Percentiles rank a stretch among this genome's conserved stretches.
These are phyloP conservation scores for Aspergillus piperis DNA, from an alignment of 2,329 filamentous ascomycete genomes.

Conservation along the genomic window DNA sequence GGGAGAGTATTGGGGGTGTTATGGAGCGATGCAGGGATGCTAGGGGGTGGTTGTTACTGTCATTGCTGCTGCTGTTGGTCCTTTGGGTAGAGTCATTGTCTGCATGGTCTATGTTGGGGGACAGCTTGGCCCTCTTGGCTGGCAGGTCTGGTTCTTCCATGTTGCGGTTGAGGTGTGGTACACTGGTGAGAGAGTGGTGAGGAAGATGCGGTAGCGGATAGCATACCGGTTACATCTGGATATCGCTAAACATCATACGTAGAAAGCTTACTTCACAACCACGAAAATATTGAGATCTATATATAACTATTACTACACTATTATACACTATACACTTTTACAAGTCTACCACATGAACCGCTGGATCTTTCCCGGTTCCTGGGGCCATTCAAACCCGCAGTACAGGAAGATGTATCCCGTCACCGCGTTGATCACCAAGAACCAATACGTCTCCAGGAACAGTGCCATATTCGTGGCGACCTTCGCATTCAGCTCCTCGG, in stretches of 20 bases:
- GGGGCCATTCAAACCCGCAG: conserved; percentile 28
- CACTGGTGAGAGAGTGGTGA: not conserved
- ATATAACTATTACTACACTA: not conserved
- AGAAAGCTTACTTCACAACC: too few species aligned
- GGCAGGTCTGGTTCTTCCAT: too few species aligned
- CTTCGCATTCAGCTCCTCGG: conserved; percentile 29
- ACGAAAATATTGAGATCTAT: not conserved
- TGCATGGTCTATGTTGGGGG: conserved; percentile 7
- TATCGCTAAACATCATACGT: not conserved
- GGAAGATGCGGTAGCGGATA: not conserved
- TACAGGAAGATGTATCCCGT: conserved; percentile 33
- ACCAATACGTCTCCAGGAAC: conserved; percentile 60
- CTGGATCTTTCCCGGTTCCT: conserved; percentile 52
- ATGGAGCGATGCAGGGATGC: conserved; percentile 34
- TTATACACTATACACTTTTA: not conserved
- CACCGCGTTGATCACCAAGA: conserved; percentile 46
- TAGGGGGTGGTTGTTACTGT: conserved; percentile 11
- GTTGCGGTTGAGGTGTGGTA: too few species aligned
- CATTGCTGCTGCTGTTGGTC: not conserved
- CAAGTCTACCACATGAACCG: conserved; percentile 65
- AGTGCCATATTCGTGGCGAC: conserved; percentile 31
- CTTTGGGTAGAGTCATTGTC: conserved; percentile 16
- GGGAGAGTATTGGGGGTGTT: conserved; percentile 27
- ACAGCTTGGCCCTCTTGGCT: too few species aligned
- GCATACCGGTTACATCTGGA: not conserved